These are phyloP conservation scores for Purpureocillium lavendulum DNA, from an alignment of 2,329 filamentous ascomycete species.

Conservation along the genomic window DNA sequence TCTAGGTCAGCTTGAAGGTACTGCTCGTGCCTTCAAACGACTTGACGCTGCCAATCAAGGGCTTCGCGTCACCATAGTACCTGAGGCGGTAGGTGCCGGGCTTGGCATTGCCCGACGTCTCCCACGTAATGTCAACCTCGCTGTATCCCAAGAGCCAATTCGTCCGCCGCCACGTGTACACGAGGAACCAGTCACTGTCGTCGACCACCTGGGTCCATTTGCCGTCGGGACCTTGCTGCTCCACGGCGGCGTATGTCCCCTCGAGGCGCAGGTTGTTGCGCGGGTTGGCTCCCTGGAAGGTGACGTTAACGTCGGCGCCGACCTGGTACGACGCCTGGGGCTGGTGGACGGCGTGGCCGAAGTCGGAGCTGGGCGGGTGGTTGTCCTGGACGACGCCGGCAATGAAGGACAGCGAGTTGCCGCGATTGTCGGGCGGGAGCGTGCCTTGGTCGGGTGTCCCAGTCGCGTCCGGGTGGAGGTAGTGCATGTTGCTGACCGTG, in stretches of 20 bases:
- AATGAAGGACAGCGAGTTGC: conserved; percentile 72
- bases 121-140: conserved; percentile 73
- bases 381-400: conserved; percentile 68
- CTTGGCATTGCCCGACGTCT: conserved; percentile 39
- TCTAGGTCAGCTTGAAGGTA: conserved; percentile 9
- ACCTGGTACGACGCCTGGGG: conserved; percentile 44
- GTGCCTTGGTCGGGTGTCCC: conserved; percentile 43
- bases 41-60: conserved; percentile 30
- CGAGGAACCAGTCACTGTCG: conserved; percentile 76
- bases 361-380: conserved; percentile 55
- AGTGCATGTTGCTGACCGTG: conserved; percentile 53
- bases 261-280: conserved; percentile 79
- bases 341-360: conserved; percentile 58
- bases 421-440: conserved; percentile 68
- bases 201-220: conserved; percentile 60
- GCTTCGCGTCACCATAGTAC: conserved; percentile 81
- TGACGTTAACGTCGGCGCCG: conserved; percentile 55
- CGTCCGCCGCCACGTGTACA: conserved; percentile 72
- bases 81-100: conserved; percentile 66
- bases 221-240: conserved; percentile 40
- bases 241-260: conserved; percentile 68
- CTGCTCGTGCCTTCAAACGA: conserved; percentile 14
- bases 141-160: conserved; percentile 64
- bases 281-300: conserved; percentile 82
- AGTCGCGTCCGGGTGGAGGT: conserved; percentile 27